These are phyloP conservation scores for Phaeoacremonium minimum DNA, from an alignment of 2,329 filamentous ascomycete species.

Conservation along the genomic window DNA sequence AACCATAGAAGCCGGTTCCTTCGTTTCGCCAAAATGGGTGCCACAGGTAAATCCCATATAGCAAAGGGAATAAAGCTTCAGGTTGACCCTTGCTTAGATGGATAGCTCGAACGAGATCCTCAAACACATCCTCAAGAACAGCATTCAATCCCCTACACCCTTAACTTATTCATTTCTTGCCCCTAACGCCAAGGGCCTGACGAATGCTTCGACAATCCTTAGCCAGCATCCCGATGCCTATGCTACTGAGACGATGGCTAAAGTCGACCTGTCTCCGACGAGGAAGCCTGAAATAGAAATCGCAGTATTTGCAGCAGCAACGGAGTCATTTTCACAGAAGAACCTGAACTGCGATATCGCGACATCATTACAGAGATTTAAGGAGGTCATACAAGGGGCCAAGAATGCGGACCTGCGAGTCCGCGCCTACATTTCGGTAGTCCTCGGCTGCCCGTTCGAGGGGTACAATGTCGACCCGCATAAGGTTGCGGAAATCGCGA, in stretches of 20 bases:
- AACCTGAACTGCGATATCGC: conserved; percentile 80
- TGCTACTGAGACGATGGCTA: conserved; percentile 44
- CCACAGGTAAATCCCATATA: conserved; percentile 56
- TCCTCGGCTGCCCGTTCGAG: conserved; percentile 75
- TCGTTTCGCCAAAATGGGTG: conserved; percentile 81
- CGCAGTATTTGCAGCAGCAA: conserved; percentile 78
- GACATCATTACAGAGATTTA: conserved; percentile 67
- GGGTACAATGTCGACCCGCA: conserved; percentile 60
- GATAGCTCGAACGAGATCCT: conserved; percentile 73
- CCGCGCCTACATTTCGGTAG: conserved; percentile 76
- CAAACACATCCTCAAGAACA: conserved; percentile 57
- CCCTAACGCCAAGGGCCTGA: conserved; percentile 70
- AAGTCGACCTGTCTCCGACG: conserved; percentile 29
- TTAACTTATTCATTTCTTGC: conserved; percentile 78
- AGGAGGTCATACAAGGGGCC: conserved; percentile 63
- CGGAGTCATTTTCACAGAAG: conserved; percentile 73
- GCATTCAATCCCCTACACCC: conserved; percentile 46
- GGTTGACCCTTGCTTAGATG: conserved; percentile 50
- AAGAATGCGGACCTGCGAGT: conserved; percentile 64
- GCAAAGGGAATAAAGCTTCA: not conserved
- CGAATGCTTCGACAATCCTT: conserved; percentile 55
- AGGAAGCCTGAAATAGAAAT: conserved; percentile 57
- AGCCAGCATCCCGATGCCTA: conserved; percentile 43
- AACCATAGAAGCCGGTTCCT: conserved; percentile 77
- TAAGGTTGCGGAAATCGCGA: conserved; percentile 62